Evolutionary conservation across 2,329 filamentous ascomycete genomes (phyloP).

Genomic region (Colletotrichum neosansevieriae): DNA sequence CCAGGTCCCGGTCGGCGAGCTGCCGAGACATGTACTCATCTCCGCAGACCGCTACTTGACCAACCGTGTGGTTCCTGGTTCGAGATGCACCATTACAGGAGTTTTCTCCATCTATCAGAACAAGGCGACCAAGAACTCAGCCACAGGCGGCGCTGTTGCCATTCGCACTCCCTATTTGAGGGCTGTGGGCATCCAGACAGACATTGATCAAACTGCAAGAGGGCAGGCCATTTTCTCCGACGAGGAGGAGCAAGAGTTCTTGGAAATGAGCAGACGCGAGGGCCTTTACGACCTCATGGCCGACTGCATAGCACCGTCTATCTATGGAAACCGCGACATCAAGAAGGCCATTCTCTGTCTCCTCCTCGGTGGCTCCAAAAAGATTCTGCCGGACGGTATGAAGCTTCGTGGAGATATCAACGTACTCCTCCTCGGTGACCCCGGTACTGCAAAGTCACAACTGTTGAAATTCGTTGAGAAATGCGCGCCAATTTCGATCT

Average conservation of each 20-base stretch:
- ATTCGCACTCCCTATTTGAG: conserved; percentile 96
- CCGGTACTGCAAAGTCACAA: conserved; percentile 98
- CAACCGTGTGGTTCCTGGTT: conserved; percentile 94
- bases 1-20: conserved; percentile 95
- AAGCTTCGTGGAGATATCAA: conserved; percentile 98
- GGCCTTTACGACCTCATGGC: conserved; percentile 94
- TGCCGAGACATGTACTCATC: conserved; percentile 93
- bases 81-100: conserved; percentile 93
- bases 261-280: conserved; percentile 88
- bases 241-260: conserved; percentile 96
- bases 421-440: conserved; percentile 94
- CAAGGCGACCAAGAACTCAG: conserved; percentile 84
- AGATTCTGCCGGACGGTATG: conserved; percentile 98
- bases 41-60: conserved; percentile 97
- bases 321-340: conserved; percentile 95
- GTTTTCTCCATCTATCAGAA: conserved; percentile 98
- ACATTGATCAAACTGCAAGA: conserved; percentile 89
- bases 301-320: conserved; percentile 94
- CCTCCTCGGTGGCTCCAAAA: conserved; percentile 94
- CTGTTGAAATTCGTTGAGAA: conserved; percentile 98
- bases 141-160: conserved; percentile 83
- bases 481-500: conserved; percentile 95
- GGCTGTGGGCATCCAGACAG: conserved; percentile 91
- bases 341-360: conserved; percentile 98
- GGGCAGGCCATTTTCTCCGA: conserved; percentile 88